Evolutionary conservation across 805 yeast species (phyloP).

Genomic region (Ogataea nonfermentans): DNA sequence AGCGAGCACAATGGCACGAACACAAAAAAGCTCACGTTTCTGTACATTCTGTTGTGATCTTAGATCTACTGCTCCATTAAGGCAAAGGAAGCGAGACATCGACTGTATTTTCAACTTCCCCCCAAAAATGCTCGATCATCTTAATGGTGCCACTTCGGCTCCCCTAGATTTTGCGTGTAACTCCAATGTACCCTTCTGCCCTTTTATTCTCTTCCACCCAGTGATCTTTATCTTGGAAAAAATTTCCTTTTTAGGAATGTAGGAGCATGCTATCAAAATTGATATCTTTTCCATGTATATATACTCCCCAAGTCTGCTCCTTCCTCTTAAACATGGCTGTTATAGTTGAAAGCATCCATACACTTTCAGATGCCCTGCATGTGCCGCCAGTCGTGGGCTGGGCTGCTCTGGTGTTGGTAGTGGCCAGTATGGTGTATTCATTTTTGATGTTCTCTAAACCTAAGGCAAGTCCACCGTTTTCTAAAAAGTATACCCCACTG

Average conservation of each 20-base stretch:
- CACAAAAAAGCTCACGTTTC: too few relatives aligned
- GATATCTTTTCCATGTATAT: background rate
- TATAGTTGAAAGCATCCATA: constrained; percentile 1
- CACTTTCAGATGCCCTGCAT: constrained; percentile 2
- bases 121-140: too few relatives aligned
- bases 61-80: too few relatives aligned
- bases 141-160: background rate
- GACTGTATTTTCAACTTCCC: background rate
- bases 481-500: constrained; percentile 29
- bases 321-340: constrained; percentile 4
- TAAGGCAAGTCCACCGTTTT: constrained; percentile 7
- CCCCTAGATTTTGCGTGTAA: background rate
- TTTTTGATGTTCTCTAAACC: constrained; percentile 2
- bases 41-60: too few relatives aligned
- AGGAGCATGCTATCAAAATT: constrained; percentile 13
- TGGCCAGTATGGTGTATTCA: constrained; percentile 1
- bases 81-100: background rate
- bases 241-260: constrained; percentile 23
- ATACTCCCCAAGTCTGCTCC: background rate
- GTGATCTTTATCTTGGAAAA: constrained; percentile 22
- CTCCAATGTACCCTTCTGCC: background rate
- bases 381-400: constrained; percentile 11
- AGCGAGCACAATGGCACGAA: too few relatives aligned
- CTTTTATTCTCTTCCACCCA: background rate
- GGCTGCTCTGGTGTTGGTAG: constrained; percentile 9